These are phyloP conservation scores for Helichrysum umbraculigerum DNA, from an alignment of 129 eudicot species.

Conservation along the genomic window DNA sequence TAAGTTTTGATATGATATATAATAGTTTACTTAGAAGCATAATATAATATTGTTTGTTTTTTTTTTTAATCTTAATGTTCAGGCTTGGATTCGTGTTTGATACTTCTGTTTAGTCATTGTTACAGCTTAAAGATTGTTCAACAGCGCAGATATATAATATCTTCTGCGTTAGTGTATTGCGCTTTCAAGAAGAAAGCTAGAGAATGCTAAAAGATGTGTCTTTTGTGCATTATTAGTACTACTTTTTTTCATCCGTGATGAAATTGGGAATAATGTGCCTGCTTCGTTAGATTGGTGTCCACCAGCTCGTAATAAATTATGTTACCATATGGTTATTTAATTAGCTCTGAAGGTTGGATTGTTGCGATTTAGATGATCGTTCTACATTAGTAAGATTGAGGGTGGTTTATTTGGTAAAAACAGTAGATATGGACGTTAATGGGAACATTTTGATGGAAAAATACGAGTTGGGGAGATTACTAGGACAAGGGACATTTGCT, in stretches of 20 bases:
- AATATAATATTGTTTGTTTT: conserved; percentile 4
- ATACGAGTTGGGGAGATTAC: conserved; percentile 76
- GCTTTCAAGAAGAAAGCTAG: conserved; percentile 18
- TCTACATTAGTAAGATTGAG: conserved; percentile 7
- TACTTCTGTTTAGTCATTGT: not conserved
- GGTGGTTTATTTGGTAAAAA: not conserved
- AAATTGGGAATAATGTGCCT: conserved; percentile 22
- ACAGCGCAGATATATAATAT: not conserved
- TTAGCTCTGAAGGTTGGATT: conserved; percentile 19
- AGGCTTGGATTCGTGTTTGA: conserved; percentile 25
- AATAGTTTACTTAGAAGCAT: not conserved
- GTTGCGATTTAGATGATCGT: not conserved
- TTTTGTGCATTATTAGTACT: conserved; percentile 12
- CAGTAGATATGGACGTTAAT: conserved; percentile 46
- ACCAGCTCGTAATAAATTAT: conserved; percentile 4
- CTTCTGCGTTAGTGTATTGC: conserved; percentile 29
- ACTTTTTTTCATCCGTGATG: conserved; percentile 33
- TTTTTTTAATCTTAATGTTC: conserved; percentile 18
- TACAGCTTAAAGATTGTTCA: conserved; percentile 10
- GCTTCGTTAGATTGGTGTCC: conserved; percentile 1
- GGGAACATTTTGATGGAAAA: conserved; percentile 60
- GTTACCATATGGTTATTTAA: not conserved
- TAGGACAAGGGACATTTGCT: conserved; percentile 93
- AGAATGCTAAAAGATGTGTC: conserved; percentile 54
- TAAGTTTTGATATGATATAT: not conserved